Percentiles rank a stretch among this genome's conserved stretches.
Conservation (phyloP, 2,329 filamentous ascomycete genomes). For the Calonectria honghensis region DNA sequence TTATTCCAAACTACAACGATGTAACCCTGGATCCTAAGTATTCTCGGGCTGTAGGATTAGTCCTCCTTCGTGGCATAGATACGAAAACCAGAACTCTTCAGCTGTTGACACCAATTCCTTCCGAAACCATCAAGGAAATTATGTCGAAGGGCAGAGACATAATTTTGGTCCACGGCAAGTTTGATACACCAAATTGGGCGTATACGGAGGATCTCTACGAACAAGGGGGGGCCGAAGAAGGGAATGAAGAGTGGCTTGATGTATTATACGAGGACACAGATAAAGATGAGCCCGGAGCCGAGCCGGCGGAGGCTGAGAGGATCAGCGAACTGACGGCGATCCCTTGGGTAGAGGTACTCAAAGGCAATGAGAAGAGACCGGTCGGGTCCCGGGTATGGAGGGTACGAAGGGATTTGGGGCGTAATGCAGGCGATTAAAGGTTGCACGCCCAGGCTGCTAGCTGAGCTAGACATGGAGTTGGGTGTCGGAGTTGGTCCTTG, state of each 20-base stretch:
- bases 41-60: conserved; percentile 78
- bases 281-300: conserved; percentile 57
- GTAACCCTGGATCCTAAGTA: conserved; percentile 75
- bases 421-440: conserved; percentile 55
- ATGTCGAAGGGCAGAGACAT: conserved; percentile 68
- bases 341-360: conserved; percentile 77
- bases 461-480: background rate
- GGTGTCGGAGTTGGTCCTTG: background rate
- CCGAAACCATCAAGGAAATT: conserved; percentile 62
- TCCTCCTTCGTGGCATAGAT: conserved; percentile 83
- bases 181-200: conserved; percentile 82
- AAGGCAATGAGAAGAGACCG: conserved; percentile 73
- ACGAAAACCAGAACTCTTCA: conserved; percentile 72
- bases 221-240: conserved; percentile 58
- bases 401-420: conserved; percentile 77
- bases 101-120: conserved; percentile 77
- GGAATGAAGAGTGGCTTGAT: conserved; percentile 55
- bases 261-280: conserved; percentile 60
- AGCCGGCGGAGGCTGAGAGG: conserved; percentile 52
- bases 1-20: conserved; percentile 74
- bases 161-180: conserved; percentile 80
- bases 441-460: background rate
- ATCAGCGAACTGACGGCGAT: conserved; percentile 57
- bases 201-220: conserved; percentile 78
- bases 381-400: conserved; percentile 78